These are phyloP conservation scores for Acer campestre DNA, from an alignment of 345 rosid species.

Conservation along the genomic window DNA sequence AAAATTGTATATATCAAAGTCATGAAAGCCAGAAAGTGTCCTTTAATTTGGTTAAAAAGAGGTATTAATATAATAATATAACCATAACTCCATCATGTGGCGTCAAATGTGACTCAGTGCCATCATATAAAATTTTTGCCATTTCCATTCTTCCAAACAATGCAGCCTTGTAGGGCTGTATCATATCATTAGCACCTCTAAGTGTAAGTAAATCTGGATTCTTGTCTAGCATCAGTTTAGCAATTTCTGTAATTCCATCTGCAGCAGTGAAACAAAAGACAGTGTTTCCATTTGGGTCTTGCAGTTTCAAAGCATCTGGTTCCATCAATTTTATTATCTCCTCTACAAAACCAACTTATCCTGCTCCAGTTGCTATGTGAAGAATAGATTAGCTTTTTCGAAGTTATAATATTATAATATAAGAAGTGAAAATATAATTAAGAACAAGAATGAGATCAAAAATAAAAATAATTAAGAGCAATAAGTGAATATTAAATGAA, in stretches of 20 bases:
- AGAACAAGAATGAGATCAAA: too few relatives aligned
- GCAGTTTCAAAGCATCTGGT: not conserved
- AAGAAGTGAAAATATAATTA: too few relatives aligned
- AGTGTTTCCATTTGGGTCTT: not conserved
- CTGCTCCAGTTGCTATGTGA: not conserved
- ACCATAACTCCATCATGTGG: not conserved
- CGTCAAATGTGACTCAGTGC: not conserved
- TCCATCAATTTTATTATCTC: not conserved
- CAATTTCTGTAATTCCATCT: not conserved
- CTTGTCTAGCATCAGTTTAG: too few relatives aligned
- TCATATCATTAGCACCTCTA: too few relatives aligned
- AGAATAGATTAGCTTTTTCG: not conserved
- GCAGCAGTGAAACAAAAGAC: conserved; percentile 12
- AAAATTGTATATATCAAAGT: too few relatives aligned
- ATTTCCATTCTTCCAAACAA: not conserved
- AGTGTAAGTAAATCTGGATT: too few relatives aligned
- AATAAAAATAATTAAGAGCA: too few relatives aligned
- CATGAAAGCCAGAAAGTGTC: too few relatives aligned
- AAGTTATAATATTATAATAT: too few relatives aligned
- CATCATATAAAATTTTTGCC: not conserved
- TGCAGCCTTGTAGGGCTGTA: not conserved
- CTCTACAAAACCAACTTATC: not conserved
- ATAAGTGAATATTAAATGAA: too few relatives aligned
- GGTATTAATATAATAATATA: too few relatives aligned
- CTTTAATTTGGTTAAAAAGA: too few relatives aligned